Conservation (phyloP, 2,329 filamentous ascomycete genomes). For the Arthrobotrys sphaeroides region DNA sequence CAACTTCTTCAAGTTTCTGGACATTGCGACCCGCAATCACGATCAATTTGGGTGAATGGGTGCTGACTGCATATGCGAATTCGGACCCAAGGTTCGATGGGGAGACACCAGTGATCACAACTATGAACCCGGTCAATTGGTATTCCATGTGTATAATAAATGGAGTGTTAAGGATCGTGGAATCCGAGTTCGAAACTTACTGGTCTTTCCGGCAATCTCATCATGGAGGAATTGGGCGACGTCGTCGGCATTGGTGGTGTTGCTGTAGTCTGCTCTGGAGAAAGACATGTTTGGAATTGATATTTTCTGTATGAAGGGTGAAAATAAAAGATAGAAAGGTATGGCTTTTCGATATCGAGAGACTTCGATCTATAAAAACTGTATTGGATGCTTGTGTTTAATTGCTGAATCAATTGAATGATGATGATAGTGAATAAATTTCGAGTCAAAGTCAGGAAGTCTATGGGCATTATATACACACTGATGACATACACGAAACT, state of each 20-base stretch:
- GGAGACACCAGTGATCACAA: constrained; percentile 64
- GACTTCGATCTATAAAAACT: no score
- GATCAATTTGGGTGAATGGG: constrained; percentile 62
- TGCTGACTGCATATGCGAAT: constrained; percentile 61
- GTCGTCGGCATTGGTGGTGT: constrained; percentile 19
- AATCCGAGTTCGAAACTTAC: neutral
- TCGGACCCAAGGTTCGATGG: constrained; percentile 61
- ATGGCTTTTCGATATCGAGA: no score
- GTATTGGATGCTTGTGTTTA: neutral
- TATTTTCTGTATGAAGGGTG: neutral
- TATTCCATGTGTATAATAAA: neutral
- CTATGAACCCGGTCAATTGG: neutral
- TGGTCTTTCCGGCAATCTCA: constrained; percentile 30
- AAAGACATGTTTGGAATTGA: constrained; percentile 18
- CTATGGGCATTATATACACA: neutral
- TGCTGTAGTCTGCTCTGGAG: constrained; percentile 31
- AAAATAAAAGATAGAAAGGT: no score
- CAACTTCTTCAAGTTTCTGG: constrained; percentile 62
- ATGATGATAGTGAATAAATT: neutral
- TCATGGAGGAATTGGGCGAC: constrained; percentile 31
- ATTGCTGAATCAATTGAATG: neutral
- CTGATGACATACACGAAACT: neutral
- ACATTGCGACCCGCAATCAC: constrained; percentile 64
- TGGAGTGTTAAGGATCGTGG: no score
- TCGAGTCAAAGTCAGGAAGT: neutral